Conservation (phyloP, 768 basidiomycete genomes). For the Mycena vitilis region DNA sequence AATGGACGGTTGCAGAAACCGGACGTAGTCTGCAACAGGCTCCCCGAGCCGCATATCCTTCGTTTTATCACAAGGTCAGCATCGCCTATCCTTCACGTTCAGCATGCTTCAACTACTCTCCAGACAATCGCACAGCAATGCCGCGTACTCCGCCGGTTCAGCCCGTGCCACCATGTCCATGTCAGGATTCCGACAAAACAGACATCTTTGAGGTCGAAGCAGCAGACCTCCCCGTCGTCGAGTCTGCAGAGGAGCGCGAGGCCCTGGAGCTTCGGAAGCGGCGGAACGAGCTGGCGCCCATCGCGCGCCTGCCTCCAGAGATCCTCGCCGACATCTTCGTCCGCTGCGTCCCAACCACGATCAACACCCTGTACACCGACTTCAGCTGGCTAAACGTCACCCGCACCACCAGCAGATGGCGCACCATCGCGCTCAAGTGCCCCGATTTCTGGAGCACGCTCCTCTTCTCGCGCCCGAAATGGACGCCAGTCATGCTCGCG, state of each 20-base stretch:
- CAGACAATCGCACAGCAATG: not conserved
- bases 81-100: not conserved
- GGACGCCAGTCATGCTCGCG: slow-evolving; percentile 35
- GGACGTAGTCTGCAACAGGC: too few species aligned
- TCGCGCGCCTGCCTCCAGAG: slow-evolving; percentile 34
- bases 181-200: not conserved
- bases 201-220: slow-evolving; percentile 10
- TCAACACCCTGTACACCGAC: slow-evolving; percentile 8
- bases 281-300: slow-evolving; percentile 27
- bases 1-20: not conserved
- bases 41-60: too few species aligned
- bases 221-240: not conserved
- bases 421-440: slow-evolving; percentile 32
- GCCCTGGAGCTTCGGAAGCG: slow-evolving; percentile 14
- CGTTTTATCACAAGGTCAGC: not conserved
- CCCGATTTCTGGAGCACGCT: slow-evolving; percentile 35
- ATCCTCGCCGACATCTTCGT: slow-evolving; percentile 36
- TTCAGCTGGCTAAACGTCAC: slow-evolving; percentile 34
- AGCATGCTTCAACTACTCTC: not conserved
- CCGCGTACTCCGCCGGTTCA: slow-evolving; percentile 15
- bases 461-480: slow-evolving; percentile 32
- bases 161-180: not conserved
- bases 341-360: slow-evolving; percentile 30
- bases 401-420: slow-evolving; percentile 31
- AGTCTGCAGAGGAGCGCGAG: slow-evolving; percentile 21